Evolutionary conservation across 192 early-diverging fungal genomes (phyloP), one percentile per base, ranked within the genome.

Genomic region (Podila minutissima): DNA sequence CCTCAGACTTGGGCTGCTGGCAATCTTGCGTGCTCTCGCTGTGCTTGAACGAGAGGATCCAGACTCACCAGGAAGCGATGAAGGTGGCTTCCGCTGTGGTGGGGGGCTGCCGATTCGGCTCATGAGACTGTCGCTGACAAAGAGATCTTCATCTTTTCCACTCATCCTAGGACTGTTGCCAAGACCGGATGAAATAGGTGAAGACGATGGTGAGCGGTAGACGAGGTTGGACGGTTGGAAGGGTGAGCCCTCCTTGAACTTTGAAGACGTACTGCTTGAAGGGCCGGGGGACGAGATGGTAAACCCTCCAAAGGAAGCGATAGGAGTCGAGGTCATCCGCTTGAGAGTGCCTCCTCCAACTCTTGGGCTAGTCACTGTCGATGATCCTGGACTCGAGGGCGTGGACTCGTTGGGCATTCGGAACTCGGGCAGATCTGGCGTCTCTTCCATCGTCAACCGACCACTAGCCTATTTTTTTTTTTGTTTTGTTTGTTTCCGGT

Each of bases 31-130:
- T 0, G 75, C 64, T 6, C 60, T 62, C 17, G 49, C 67, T 32
- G 46, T 64, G 32, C 61, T 51, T 7, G 70, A 37, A 2, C 29
- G 50, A 13, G 55, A 63, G 6, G 51, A 20, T 5, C 35, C 53
- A 11, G n/a, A 10, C 5, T 50, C 24, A 12, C 26, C n/a, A 7
- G 31, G 37, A 33, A 59, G 72, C 4, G 64, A 63, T 17, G 64
- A 60, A 20, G 64, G 72, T 33, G 60, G 57, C 59, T 28, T 60
- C n/a, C 59, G 64, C 33, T 66, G 66, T 5, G 75, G 75, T 31
- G 75, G 75, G 1, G 69, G 75, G 32, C 69, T 78, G 10, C 75
- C 75, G n/a, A 78, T 78, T 0, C 75, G 75, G 62, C 75, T 78
- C 75, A 78, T 78, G 24, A 78, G 59, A 32, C 69, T 78, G 8